These are phyloP conservation scores for Drechslerella coelobrocha DNA, from an alignment of 2,329 filamentous ascomycete genomes.

Conservation along the genomic window DNA sequence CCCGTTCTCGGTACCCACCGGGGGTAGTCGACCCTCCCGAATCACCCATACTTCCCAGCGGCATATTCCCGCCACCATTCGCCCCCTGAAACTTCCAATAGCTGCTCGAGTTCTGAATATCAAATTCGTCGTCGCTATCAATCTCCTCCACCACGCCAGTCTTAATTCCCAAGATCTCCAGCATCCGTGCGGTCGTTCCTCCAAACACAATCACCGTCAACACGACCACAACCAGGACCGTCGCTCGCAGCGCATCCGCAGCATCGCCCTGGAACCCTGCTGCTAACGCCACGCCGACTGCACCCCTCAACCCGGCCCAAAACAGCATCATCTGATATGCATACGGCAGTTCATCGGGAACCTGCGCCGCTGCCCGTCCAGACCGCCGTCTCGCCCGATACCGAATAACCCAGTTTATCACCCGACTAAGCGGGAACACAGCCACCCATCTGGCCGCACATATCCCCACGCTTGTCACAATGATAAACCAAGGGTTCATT, in stretches of 20 bases:
- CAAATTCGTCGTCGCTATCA: conserved; percentile 97
- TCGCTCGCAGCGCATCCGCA: conserved; percentile 82
- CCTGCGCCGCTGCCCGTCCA: conserved; percentile 64
- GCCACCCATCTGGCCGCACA: conserved; percentile 91
- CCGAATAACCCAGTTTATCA: conserved; percentile 90
- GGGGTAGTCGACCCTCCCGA: neutral
- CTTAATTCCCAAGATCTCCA: conserved; percentile 94
- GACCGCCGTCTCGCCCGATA: conserved; percentile 81
- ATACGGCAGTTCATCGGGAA: conserved; percentile 82
- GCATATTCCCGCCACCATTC: conserved; percentile 11
- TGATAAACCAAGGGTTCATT: conserved; percentile 94
- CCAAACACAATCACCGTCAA: conserved; percentile 98
- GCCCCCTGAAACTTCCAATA: conserved; percentile 41
- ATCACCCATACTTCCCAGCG: conserved; percentile 28
- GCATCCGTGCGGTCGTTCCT: conserved; percentile 94
- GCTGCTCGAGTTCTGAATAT: conserved; percentile 71
- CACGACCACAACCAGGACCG: conserved; percentile 96
- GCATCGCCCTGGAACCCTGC: conserved; percentile 85
- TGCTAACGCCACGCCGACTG: conserved; percentile 92
- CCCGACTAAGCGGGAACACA: conserved; percentile 87
- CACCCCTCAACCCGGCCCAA: conserved; percentile 94
- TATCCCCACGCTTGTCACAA: conserved; percentile 88
- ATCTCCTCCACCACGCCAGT: conserved; percentile 97
- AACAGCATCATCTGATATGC: conserved; percentile 99
- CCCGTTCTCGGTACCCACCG: conserved; percentile 2